These are phyloP conservation scores for Boletus sp. DNA, from an alignment of 1,284 basidiomycete genomes.

Conservation along the genomic window DNA sequence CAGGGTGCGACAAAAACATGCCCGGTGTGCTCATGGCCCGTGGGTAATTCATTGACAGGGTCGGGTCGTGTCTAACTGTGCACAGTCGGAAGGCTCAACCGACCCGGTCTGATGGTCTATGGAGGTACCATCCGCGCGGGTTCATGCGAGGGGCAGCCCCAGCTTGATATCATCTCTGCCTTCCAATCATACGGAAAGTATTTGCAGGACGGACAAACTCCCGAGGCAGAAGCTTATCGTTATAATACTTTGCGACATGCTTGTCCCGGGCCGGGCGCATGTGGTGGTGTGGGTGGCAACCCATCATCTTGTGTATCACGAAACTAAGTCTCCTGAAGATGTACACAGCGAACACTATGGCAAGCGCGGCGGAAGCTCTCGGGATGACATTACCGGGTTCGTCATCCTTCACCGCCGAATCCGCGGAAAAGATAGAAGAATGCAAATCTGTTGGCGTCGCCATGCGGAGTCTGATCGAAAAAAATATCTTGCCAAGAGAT, in stretches of 20 bases:
- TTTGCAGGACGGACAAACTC: slow-evolving; percentile 82
- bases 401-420: slow-evolving; percentile 91
- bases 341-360: slow-evolving; percentile 98
- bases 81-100: slow-evolving; percentile 85
- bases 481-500: slow-evolving; percentile 90
- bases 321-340: slow-evolving; percentile 48
- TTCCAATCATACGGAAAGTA: slow-evolving; percentile 96
- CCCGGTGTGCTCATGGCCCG: slow-evolving; percentile 91
- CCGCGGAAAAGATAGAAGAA: slow-evolving; percentile 81
- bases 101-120: slow-evolving; percentile 95
- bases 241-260: slow-evolving; percentile 86
- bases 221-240: slow-evolving; percentile 75
- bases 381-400: slow-evolving; percentile 98
- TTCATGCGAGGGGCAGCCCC: slow-evolving; percentile 74
- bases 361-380: slow-evolving; percentile 85
- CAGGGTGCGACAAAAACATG: slow-evolving; percentile 98
- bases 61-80: slow-evolving; percentile 23
- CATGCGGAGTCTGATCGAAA: slow-evolving; percentile 83
- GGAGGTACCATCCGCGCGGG: slow-evolving; percentile 93
- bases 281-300: slow-evolving; percentile 75
- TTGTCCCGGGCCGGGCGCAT: slow-evolving; percentile 94
- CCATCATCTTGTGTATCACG: slow-evolving; percentile 17
- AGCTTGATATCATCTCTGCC: slow-evolving; percentile 90
- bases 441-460: slow-evolving; percentile 75
- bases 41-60: slow-evolving; percentile 42